Base-by-base conservation (phyloP, 352 stramenopile genomes). In the Pythium vanterpoolii region DNA sequence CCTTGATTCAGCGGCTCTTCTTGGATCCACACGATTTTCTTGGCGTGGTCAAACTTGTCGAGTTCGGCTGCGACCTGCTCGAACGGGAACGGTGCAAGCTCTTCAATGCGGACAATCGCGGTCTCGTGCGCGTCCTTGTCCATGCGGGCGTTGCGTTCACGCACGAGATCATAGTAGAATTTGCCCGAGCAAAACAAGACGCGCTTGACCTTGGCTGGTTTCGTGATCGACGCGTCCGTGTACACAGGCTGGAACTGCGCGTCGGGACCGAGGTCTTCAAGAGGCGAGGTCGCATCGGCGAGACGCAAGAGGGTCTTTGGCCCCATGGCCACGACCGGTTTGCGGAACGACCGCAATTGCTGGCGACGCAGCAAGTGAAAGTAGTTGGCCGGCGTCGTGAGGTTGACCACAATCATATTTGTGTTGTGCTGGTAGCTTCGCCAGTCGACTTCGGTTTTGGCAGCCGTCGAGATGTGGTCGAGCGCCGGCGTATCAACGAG, bases 351-450 rank as follows among this genome's bases (percentile, higher is more conserved):
- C 6, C 83, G 85, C 7, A 76, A 63, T 50, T 93, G 81, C 60
- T 98, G 95, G 58, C 95, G 88, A 64, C 94, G 89, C 56, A 99
- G 74, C 60, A 95, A 76, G 64, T 98, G 94, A 74, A 98, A 99
- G 71, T 98, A 99, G 70, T 98, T 98, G 34, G 95, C 95, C 1
- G 96, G 94, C 16, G 86, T 96, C 34, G 81, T 96, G 34, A 84
- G 64, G 52, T 93, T 92, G 42, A 79, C 76, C 10, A 96, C 84
- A 53, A 93, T 90, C 53, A 95, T 75, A 69, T 96, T 96, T 21
- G 83, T 79, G 54, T 93, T 79, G 57, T 89, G 68, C 48, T 87
- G 54, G 62, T 79, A 90, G 27, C 74, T 62, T 38, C 72, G 70
- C 81, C 79, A 89, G 26, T 88, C 66, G 5, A 54, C 67, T 1